Evolutionary conservation across 345 rosid genomes (phyloP).

Genomic region (Eucalyptus pauciflora): DNA sequence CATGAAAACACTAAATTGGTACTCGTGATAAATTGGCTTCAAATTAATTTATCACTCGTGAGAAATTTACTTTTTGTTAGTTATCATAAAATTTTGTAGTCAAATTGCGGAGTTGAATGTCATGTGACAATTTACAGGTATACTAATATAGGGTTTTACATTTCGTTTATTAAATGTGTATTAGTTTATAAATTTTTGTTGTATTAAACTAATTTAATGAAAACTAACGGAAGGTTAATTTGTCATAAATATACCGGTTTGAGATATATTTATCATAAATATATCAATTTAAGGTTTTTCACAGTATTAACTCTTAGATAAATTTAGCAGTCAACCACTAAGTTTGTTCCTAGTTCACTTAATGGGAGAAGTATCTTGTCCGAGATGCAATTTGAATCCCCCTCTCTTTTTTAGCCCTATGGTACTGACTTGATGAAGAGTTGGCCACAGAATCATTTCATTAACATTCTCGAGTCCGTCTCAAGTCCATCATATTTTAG

Average conservation of each 20-base stretch:
- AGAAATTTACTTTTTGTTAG: too few relatives aligned
- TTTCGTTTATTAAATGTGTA: rapidly evolving
- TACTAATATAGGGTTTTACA: rapidly evolving
- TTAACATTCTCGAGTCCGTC: neutral
- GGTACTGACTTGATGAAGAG: too few relatives aligned
- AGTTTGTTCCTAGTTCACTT: neutral
- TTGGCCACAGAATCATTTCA: neutral
- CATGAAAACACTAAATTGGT: rapidly evolving
- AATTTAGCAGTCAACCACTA: too few relatives aligned
- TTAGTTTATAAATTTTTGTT: too few relatives aligned
- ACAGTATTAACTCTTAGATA: too few relatives aligned
- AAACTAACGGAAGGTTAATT: rapidly evolving
- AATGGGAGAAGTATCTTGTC: neutral
- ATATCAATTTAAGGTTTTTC: rapidly evolving
- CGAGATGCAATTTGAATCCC: neutral
- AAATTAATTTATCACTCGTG: too few relatives aligned
- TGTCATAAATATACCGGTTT: rapidly evolving
- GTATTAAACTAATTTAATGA: too few relatives aligned
- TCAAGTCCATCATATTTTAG: neutral
- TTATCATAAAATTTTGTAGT: too few relatives aligned
- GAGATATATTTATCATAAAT: too few relatives aligned
- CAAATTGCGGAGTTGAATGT: too few relatives aligned
- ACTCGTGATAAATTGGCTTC: rapidly evolving
- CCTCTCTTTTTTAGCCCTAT: neutral
- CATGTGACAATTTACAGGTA: rapidly evolving